Base-by-base conservation (phyloP, 768 basidiomycete genomes). In the Kwoniella mangroviensis region DNA sequence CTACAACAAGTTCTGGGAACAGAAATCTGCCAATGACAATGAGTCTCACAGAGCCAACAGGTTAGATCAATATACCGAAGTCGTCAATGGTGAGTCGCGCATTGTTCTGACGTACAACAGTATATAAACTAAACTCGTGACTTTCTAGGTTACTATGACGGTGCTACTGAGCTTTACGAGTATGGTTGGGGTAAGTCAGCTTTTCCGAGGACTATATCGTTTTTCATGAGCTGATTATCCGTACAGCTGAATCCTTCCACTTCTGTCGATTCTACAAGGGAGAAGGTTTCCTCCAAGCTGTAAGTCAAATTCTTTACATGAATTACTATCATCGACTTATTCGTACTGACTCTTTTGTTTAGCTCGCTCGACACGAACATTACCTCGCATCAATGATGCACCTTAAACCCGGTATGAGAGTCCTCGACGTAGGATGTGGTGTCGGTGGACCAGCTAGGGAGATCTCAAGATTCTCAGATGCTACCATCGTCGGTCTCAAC, bases 371-470 rank as follows among this genome's bases (percentile, higher is more conserved):
- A 52, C 96, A 98, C 79, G 96, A 99, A 85, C 96, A 99, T 85
- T 98, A 95, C 85, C 92, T 99, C 73, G 90, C 94, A 4, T 86
- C 91, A 10, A 88, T 92, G 79, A 94, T 98, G 90, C 82, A 84
- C 57, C 85, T 99, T 70, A 88, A 88, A 62, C 89, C 94, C 0
- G 93, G 94, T 53, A 97, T 97, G 94, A 89, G 90, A 42, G 95
- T 99, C 52, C 90, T 99, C 70, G 97, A 99, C 80, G 95, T 99
- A 69, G 97, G 97, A 3, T 98, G 97, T 83, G 97, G 97, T 82
- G 91, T 99, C 64, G 97, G 97, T 58, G 97, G 97, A 0, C 97
- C 97, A 24, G 97, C 97, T 10, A 89, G 96, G 58, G 92, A 94
- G 83, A 99, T 99, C 77, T 92, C 94, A 4, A 88, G 88, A 55